phyloP scores from a whole-genome alignment of 371 early-diverging fungal genomes.

The Syncephalastrum monosporum region DNA sequence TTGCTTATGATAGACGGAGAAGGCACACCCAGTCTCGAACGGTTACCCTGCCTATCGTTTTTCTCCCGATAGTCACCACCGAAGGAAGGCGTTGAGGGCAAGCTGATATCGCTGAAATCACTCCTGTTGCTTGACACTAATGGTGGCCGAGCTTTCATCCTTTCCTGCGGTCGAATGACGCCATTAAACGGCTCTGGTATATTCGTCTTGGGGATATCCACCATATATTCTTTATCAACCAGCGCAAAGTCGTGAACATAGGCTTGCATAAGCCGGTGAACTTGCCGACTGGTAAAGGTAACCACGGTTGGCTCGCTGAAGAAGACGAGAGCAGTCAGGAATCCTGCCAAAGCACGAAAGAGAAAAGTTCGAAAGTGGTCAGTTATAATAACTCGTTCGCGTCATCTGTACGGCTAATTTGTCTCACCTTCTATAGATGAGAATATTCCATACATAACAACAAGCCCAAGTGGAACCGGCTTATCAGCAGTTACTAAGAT shows the following conservation, averaged over 20 bases:
- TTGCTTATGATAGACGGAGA: too few relatives aligned
- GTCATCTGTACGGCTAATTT: background rate
- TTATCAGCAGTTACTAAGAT: background rate
- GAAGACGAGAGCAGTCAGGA: conserved; percentile 26
- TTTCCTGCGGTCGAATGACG: background rate
- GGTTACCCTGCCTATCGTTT: background rate
- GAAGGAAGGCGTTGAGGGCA: background rate
- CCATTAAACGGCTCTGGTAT: background rate
- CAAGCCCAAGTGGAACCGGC: conserved; percentile 4
- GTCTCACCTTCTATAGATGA: conserved; percentile 14
- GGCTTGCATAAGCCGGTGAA: background rate
- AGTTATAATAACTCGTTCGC: background rate
- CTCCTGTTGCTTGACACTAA: background rate
- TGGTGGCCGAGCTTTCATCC: background rate
- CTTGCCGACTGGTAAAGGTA: background rate
- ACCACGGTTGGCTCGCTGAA: conserved; percentile 31
- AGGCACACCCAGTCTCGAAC: too few relatives aligned
- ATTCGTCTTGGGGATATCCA: background rate
- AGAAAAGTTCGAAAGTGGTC: too few relatives aligned
- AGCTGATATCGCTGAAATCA: too few relatives aligned
- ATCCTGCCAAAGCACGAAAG: conserved; percentile 9
- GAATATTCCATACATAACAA: conserved; percentile 5
- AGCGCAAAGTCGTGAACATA: conserved; percentile 13
- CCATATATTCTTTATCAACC: background rate
- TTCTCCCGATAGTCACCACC: too few relatives aligned